Evolutionary conservation across 106 monocot species (phyloP).

Genomic region (Platanthera guangdongensis): DNA sequence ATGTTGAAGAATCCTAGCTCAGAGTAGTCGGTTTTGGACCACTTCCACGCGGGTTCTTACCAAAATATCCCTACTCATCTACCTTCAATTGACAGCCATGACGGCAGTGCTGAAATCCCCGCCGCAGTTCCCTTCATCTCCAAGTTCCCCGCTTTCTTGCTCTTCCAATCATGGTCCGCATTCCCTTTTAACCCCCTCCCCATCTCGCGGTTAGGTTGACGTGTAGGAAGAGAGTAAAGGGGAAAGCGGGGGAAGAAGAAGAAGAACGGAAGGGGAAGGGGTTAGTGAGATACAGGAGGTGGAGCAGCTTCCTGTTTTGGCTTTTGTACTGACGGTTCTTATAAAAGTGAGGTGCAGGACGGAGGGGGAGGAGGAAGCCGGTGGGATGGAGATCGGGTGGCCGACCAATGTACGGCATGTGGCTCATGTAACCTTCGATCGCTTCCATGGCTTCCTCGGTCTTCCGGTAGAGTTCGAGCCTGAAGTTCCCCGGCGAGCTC

Average conservation of each 20-base stretch:
- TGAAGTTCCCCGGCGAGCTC: constrained; percentile 44
- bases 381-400: constrained; percentile 77
- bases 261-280: constrained; percentile 10
- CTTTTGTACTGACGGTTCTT: constrained; percentile 30
- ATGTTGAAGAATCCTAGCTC: background rate
- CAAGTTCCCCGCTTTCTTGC: constrained; percentile 31
- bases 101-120: constrained; percentile 43
- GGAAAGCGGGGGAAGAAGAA: constrained; percentile 10
- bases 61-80: constrained; percentile 14
- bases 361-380: constrained; percentile 33
- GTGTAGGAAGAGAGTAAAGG: constrained; percentile 11
- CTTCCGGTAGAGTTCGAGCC: constrained; percentile 72
- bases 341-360: constrained; percentile 45
- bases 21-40: constrained; percentile 9
- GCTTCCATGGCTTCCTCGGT: constrained; percentile 73
- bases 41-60: constrained; percentile 8
- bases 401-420: constrained; percentile 79
- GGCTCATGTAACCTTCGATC: constrained; percentile 80
- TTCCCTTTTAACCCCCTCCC: constrained; percentile 26
- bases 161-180: constrained; percentile 26
- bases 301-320: constrained; percentile 36
- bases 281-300: background rate
- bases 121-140: constrained; percentile 30
- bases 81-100: constrained; percentile 15
- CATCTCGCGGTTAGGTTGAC: background rate